Percentiles rank a stretch among this genome's conserved stretches.
Conservation (phyloP, 2,329 filamentous ascomycete genomes). For the Hortaea werneckii region DNA sequence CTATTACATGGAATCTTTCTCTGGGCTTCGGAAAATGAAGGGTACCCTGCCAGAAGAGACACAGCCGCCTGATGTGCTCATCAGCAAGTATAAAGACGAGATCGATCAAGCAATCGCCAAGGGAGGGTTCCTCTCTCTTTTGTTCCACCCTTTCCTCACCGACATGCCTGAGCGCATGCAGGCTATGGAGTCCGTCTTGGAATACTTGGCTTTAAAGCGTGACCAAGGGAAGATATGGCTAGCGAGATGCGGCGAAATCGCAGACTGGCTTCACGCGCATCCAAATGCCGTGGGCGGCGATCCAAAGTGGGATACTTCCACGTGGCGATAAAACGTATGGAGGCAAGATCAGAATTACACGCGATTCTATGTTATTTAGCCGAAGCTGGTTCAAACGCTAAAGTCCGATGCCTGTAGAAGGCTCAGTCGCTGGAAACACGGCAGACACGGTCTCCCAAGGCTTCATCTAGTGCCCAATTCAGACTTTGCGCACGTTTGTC, state of each 20-base stretch:
- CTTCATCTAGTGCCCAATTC: neutral
- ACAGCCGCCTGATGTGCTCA: conserved; percentile 13
- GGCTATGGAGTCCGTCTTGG: conserved; percentile 19
- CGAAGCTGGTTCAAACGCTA: too few species aligned
- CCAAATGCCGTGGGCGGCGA: conserved; percentile 15
- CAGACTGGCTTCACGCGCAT: conserved; percentile 17
- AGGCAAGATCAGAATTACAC: neutral
- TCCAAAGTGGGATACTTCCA: conserved; percentile 21
- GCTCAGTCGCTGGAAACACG: too few species aligned
- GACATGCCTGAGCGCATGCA: conserved; percentile 13
- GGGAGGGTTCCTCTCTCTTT: conserved; percentile 19
- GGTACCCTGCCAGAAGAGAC: conserved; percentile 12
- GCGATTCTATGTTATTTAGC: neutral
- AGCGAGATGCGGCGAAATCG: conserved; percentile 20
- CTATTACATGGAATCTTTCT: conserved; percentile 24
- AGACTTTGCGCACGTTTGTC: neutral
- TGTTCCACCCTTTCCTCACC: conserved; percentile 26
- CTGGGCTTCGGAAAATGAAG: conserved; percentile 19
- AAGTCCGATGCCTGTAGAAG: too few species aligned
- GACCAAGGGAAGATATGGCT: conserved; percentile 21
- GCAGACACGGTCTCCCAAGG: neutral
- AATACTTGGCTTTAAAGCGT: conserved; percentile 17
- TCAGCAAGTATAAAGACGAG: conserved; percentile 12
- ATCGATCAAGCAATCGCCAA: conserved; percentile 20
- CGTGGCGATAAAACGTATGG: conserved; percentile 18